A percentile compares a stretch with the other conserved stretches of the same genome.
These are phyloP conservation scores for Rhizopogon vinicolor DNA, from an alignment of 768 basidiomycete genomes.

Conservation along the genomic window DNA sequence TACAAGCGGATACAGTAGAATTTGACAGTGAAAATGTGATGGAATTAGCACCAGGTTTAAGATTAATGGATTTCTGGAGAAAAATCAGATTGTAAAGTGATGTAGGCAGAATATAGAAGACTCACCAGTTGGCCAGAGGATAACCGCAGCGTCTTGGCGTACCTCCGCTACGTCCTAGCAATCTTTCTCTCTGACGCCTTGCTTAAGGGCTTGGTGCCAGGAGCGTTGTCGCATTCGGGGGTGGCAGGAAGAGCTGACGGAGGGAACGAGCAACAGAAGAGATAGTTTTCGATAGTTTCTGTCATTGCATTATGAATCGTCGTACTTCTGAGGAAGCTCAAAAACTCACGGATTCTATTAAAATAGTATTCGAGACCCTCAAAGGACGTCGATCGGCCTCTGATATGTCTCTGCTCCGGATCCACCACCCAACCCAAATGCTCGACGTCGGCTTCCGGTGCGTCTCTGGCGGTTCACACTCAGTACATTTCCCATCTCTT, in stretches of 20 bases:
- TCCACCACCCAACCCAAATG: slow-evolving; percentile 86
- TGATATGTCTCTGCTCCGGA: slow-evolving; percentile 44
- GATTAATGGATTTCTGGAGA: slow-evolving; percentile 74
- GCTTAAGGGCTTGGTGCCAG: slow-evolving; percentile 21
- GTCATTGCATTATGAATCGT: slow-evolving; percentile 2
- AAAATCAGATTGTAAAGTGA: neutral
- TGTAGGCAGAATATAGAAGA: slow-evolving; percentile 1
- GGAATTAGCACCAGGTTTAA: slow-evolving; percentile 84
- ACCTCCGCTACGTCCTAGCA: slow-evolving; percentile 42
- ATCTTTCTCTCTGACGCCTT: slow-evolving; percentile 4
- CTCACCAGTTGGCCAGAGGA: slow-evolving; percentile 92
- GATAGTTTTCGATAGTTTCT: slow-evolving; percentile 10
- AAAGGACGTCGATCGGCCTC: slow-evolving; percentile 17
- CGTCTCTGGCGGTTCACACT: slow-evolving; percentile 33
- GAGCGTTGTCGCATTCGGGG: slow-evolving; percentile 24
- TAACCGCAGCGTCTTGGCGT: slow-evolving; percentile 87
- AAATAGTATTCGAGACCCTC: slow-evolving; percentile 19
- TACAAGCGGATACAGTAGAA: slow-evolving; percentile 76
- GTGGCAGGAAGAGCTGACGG: slow-evolving; percentile 43
- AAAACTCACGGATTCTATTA: slow-evolving; percentile 17
- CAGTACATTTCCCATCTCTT: slow-evolving; percentile 28
- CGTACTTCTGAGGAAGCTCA: neutral
- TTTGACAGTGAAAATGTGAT: slow-evolving; percentile 92
- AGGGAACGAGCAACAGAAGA: slow-evolving; percentile 2
- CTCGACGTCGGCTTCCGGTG: slow-evolving; percentile 49